Evolutionary conservation across 1,284 basidiomycete genomes (phyloP), one percentile per base, ranked within the genome.

Genomic region (Ustilago trichophora): DNA sequence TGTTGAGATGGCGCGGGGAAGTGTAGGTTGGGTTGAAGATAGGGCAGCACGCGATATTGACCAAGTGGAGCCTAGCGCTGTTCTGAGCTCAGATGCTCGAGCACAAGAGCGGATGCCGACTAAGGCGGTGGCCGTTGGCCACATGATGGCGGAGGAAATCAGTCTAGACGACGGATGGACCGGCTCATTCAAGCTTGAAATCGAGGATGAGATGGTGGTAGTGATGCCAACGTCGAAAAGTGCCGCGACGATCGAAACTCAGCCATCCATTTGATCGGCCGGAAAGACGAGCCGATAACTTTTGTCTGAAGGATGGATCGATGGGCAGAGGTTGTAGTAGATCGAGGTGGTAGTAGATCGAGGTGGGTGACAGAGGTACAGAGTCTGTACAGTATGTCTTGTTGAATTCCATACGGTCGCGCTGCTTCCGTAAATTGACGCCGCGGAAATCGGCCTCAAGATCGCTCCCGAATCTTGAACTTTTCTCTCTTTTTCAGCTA

Each of bases 101-200:
- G 33, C 51, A 27, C 52, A 62, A 3, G 51, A 50, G 43, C 58
- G 58, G n/a, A 62, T 35, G 52, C 58, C 58, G 33, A 62, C 47
- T 18, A 55, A 36, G 47, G 58, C 51, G 24, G 51, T 62, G 52
- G 47, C 52, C 45, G 43, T 37, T 29, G 44, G 51, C 58, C 58
- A 62, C 58, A 62, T 62, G 51, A 46, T 40, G 29, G 35, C 31
- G 36, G 41, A 19, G 18, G 26, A 29, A 21, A 26, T 26, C 27
- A 24, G 42, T 12, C 16, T 19, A 16, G 24, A 1, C 33, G 22
- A 7, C 16, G 26, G 24, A 18, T 33, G n/a, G 13, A 21, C n/a
- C n/a, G 24, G 18, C 16, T 10, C 55, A 58, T 51, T 21, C 43
- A 46, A 42, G 15, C 25, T 42, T 2, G 22, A 3, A 16, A 13